phyloP scores from a whole-genome alignment of 2,329 filamentous ascomycete genomes.

The Penicillium sp. region DNA sequence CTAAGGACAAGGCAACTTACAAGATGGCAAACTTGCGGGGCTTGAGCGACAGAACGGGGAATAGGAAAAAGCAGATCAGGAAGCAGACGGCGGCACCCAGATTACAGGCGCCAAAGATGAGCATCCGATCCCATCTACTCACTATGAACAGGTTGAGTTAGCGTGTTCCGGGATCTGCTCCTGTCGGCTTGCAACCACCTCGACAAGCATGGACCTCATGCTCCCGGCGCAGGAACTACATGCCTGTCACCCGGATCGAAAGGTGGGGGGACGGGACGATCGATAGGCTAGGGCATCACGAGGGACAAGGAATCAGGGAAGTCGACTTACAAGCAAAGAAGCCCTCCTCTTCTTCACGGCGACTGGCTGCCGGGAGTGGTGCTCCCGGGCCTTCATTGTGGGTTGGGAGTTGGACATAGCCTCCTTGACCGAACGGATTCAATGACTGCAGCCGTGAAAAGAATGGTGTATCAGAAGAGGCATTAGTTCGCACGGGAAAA shows the following conservation, averaged over 20 bases:
- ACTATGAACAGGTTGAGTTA: conserved; percentile 52
- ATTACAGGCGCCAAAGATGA: conserved; percentile 89
- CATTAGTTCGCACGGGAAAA: conserved; percentile 61
- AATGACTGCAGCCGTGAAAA: conserved; percentile 74
- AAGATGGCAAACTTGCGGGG: conserved; percentile 93
- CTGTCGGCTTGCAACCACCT: conserved; percentile 15
- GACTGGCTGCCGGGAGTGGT: conserved; percentile 73
- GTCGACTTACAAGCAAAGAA: conserved; percentile 84
- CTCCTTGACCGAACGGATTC: conserved; percentile 76
- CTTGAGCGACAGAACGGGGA: conserved; percentile 71
- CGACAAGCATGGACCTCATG: conserved; percentile 14
- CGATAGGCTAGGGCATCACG: conserved; percentile 15
- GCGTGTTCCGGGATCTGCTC: conserved; percentile 14
- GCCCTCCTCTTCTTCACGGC: conserved; percentile 89
- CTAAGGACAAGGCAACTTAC: conserved; percentile 57
- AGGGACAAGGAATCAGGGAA: conserved; percentile 13
- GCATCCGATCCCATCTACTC: conserved; percentile 90
- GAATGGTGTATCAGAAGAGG: conserved; percentile 61
- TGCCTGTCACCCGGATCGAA: conserved; percentile 30
- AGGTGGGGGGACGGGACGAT: conserved; percentile 11
- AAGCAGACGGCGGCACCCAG: conserved; percentile 85
- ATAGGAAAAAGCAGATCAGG: conserved; percentile 79
- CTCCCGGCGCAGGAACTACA: conserved; percentile 38
- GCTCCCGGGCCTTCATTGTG: conserved; percentile 69
- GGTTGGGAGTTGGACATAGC: conserved; percentile 86